Evolutionary conservation across 345 rosid genomes (phyloP).

Genomic region (Brassica incana): DNA sequence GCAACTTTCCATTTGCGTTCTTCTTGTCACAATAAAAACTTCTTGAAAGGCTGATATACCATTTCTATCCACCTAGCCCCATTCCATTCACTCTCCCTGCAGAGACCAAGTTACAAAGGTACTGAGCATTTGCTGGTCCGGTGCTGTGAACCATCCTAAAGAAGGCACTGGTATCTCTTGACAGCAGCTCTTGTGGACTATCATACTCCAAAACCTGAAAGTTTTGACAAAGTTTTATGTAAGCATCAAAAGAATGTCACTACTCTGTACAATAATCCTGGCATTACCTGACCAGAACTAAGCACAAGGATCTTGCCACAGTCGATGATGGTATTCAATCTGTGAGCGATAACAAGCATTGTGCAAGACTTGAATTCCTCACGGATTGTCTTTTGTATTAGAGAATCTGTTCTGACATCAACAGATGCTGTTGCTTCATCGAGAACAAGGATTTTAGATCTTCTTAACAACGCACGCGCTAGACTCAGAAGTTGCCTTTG

Average conservation of each 20-base stretch:
- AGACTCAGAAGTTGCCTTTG: slow-evolving; percentile 93
- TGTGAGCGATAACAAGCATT: slow-evolving; percentile 89
- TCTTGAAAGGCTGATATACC: slow-evolving; percentile 4
- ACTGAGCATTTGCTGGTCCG: slow-evolving; percentile 73
- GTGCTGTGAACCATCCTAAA: slow-evolving; percentile 75
- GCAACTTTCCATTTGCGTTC: not conserved
- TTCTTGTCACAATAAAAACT: not conserved
- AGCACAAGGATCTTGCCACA: slow-evolving; percentile 80
- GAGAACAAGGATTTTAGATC: slow-evolving; percentile 89
- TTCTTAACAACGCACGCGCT: slow-evolving; percentile 79
- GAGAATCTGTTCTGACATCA: slow-evolving; percentile 85
- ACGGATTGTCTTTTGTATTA: slow-evolving; percentile 82
- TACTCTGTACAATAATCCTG: not conserved
- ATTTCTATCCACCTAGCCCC: not conserved
- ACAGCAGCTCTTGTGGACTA: slow-evolving; percentile 65
- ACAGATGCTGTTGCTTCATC: slow-evolving; percentile 98
- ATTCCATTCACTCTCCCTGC: slow-evolving; percentile 35
- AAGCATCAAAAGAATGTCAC: not conserved
- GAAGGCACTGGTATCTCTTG: slow-evolving; percentile 59
- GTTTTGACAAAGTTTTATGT: not conserved
- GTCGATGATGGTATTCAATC: slow-evolving; percentile 83
- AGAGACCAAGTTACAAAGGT: slow-evolving; percentile 60
- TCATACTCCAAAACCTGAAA: slow-evolving; percentile 69
- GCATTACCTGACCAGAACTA: slow-evolving; percentile 76
- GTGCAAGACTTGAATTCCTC: slow-evolving; percentile 88